Percentiles rank a stretch among this genome's conserved stretches.
Evolutionary conservation across 1,284 basidiomycete genomes (phyloP).

Genomic region (Thelephora terrestris): DNA sequence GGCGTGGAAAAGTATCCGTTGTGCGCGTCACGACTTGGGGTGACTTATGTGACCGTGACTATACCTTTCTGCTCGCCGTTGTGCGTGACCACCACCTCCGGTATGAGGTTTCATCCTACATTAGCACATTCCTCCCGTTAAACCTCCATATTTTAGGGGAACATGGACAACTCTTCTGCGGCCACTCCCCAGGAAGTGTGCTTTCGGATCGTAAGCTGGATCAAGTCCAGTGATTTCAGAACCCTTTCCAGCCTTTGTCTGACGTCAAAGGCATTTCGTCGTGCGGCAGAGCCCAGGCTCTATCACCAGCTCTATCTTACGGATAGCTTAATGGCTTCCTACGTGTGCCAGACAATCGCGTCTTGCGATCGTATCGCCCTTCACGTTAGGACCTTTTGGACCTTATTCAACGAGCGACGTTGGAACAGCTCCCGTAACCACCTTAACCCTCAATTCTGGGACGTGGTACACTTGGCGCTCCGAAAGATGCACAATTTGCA

Average conservation of each 20-base stretch:
- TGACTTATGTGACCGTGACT: no score
- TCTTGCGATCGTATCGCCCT: slow-evolving; percentile 11
- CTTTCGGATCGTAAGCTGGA: slow-evolving; percentile 15
- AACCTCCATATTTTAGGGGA: no score
- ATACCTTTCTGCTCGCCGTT: no score
- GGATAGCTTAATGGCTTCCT: slow-evolving; percentile 13
- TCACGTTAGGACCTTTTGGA: slow-evolving; percentile 19
- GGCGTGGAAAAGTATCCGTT: no score
- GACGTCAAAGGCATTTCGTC: slow-evolving; percentile 17
- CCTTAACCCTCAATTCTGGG: slow-evolving; percentile 19
- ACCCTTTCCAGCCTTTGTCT: slow-evolving; percentile 13
- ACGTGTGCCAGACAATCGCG: slow-evolving; percentile 15
- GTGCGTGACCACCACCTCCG: no score
- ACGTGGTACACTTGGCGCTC: slow-evolving; percentile 17
- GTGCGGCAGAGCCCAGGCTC: slow-evolving; percentile 19
- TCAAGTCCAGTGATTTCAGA: slow-evolving; percentile 12
- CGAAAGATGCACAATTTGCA: slow-evolving; percentile 17
- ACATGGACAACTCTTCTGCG: background rate
- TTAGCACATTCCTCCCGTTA: no score
- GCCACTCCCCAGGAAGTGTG: slow-evolving; percentile 16
- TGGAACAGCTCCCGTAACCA: slow-evolving; percentile 2
- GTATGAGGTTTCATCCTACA: no score
- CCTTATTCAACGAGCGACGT: slow-evolving; percentile 16
- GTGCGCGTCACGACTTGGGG: no score
- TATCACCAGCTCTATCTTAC: slow-evolving; percentile 18